Evolutionary conservation across 1,284 basidiomycete genomes (phyloP), one percentile per base, ranked within the genome.

Genomic region (Rhodotorula sp.): DNA sequence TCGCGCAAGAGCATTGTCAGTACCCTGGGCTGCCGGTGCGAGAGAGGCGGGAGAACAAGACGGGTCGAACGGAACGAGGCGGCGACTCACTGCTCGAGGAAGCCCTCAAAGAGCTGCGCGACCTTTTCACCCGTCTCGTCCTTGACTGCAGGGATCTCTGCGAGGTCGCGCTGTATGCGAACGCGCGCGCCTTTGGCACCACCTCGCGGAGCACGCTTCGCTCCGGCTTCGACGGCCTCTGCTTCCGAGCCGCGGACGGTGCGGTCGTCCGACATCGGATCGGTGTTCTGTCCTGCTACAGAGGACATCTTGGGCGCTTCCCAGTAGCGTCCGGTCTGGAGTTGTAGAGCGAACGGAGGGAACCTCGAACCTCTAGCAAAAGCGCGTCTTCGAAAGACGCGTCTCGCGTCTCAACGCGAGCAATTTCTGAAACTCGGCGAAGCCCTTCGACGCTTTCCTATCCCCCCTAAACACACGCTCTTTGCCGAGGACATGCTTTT

Each of bases 81-180:
- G 10, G 37, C 37, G 46, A 79, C 91, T 77, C 80, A 96, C 93
- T 87, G 89, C 82, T 93, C 91, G 65, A 99, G 82, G 81, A 99
- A 98, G 8, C 87, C 86, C 79, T 91, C 89, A 79, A 98, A 97
- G 76, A 89, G 89, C 78, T 94, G 91, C 70, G 89, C 88, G 6
- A 98, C 91, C 77, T 90, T 91, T 81, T 97, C 94, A 63, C 94
- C 94, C 20, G 95, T 93, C 53, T 89, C 87, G 81, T 98, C 95
- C 75, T 89, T 89, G 2, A 98, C 93, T 61, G 91, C 83, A 1
- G 93, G 72, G 5, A 74, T 64, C 33, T 69, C 73, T 6, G 62
- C 72, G 22, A 55, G 63, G 61, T 75, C 74, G 17, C 71, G 53
- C 14, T 62, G 60, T 54, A 75, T 71, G 51, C 69, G 62, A 7